Base-by-base conservation (phyloP, 2,329 filamentous ascomycete genomes). In the Cryphonectria carpinicola region DNA sequence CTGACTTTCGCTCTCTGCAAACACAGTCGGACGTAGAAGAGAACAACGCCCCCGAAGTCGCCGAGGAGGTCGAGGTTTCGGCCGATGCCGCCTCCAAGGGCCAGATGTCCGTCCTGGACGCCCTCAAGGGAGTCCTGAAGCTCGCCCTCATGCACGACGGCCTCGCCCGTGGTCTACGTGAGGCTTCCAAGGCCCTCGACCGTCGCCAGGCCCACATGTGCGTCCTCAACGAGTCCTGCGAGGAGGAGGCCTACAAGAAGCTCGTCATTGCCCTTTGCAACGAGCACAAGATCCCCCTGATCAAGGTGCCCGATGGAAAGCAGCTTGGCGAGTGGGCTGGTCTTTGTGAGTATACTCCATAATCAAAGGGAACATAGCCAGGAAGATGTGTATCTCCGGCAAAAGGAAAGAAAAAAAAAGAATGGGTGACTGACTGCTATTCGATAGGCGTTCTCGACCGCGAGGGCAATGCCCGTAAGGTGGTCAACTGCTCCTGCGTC, bases 221-320 rank as follows among this genome's bases (percentile, higher is more conserved):
- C 85, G 96, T 99, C 78, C 92, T 99, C 80, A 99, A 99, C 91
- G 96, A 99, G 91, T 92, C 93, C 78, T 99, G 96, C 89, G 96
- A 99, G 89, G 96, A 99, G 91, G 96, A 99, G 87, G 95, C 96
- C 78, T 99, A 99, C 91, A 99, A 99, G 94, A 99, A 99, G 93
- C 91, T 99, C 77, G 95, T 99, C 80, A 93, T 98, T 79, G 96
- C 96, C 75, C 93, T 99, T 74, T 99, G 96, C 93, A 93, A 92
- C 76, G 96, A 99, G 91, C 96, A 99, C 89, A 98, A 98, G 92
- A 99, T 99, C 81, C 96, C 96, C 77, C 88, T 99, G 80, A 99
- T 99, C 91, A 98, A 99, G 93, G 96, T 99, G 76, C 95, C 95
- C 78, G 96, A 99, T 85, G 96, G 96, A 85, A 99, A 99, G 92